These are phyloP conservation scores for Backusella luteola DNA, from an alignment of 192 early-diverging fungal species.

Conservation along the genomic window DNA sequence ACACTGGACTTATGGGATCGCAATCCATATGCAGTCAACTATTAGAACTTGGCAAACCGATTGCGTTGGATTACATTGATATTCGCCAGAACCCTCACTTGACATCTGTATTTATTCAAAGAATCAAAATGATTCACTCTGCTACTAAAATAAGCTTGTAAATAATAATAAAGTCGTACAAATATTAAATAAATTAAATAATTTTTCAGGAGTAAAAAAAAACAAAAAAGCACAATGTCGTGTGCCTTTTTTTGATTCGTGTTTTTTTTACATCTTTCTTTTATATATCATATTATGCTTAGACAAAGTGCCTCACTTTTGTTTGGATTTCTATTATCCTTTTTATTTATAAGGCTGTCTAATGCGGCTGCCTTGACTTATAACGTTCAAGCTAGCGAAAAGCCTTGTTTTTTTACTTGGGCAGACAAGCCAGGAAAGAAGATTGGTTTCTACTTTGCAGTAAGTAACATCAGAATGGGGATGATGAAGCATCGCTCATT, in stretches of 20 bases:
- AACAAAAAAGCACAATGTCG: background rate
- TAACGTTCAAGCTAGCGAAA: conserved; percentile 83
- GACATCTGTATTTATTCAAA: background rate
- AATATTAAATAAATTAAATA: background rate
- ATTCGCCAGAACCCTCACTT: background rate
- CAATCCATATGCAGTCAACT: background rate
- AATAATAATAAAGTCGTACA: conserved; percentile 5
- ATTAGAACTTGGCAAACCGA: background rate
- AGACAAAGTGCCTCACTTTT: background rate
- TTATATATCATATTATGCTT: background rate
- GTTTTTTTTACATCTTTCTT: background rate
- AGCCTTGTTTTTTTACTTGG: conserved; percentile 87
- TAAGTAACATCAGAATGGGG: conserved; percentile 48
- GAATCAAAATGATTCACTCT: conserved; percentile 5
- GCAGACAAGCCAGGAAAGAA: conserved; percentile 84
- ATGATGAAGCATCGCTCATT: background rate
- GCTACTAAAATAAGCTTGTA: conserved; percentile 5
- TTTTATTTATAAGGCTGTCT: background rate
- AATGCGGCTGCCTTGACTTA: conserved; percentile 71
- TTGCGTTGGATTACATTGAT: conserved; percentile 2
- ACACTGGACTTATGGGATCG: background rate
- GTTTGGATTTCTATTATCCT: background rate
- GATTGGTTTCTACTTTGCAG: conserved; percentile 96
- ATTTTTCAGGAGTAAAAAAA: background rate
- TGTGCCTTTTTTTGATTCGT: background rate